Percentiles rank a stretch among this genome's conserved stretches.
Evolutionary conservation across 192 early-diverging fungal species (phyloP).

Genomic region (Polychytrium aggregatum): DNA sequence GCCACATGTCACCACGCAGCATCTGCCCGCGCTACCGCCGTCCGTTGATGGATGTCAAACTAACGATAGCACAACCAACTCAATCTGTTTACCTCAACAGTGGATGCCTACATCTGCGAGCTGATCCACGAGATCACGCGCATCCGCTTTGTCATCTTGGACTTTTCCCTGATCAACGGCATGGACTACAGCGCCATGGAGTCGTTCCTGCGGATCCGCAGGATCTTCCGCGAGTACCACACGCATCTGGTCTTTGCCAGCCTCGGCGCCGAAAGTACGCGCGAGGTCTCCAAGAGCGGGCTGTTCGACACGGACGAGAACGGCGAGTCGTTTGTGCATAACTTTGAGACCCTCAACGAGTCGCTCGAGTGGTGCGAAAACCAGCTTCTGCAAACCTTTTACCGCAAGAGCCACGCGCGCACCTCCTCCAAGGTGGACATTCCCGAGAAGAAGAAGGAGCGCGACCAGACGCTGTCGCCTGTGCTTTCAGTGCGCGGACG

Average conservation of each 20-base stretch:
- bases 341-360: constrained; percentile 71
- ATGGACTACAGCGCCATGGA: constrained; percentile 73
- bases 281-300: constrained; percentile 19
- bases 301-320: constrained; percentile 33
- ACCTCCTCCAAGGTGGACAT: no score
- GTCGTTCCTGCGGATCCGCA: constrained; percentile 74
- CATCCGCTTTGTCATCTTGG: constrained; percentile 80
- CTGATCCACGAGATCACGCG: constrained; percentile 36
- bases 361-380: constrained; percentile 96
- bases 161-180: constrained; percentile 75
- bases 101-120: constrained; percentile 21
- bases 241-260: constrained; percentile 80
- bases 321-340: constrained; percentile 43
- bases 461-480: no score
- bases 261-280: constrained; percentile 21
- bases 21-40: no score
- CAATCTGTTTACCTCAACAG: no score
- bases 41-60: no score
- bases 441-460: no score
- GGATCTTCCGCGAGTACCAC: constrained; percentile 52
- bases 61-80: no score
- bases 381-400: constrained; percentile 66
- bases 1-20: no score
- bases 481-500: no score
- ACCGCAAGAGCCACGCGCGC: no score